phyloP scores from a whole-genome alignment of 371 early-diverging fungal species.

The Umbelopsis sp. region DNA sequence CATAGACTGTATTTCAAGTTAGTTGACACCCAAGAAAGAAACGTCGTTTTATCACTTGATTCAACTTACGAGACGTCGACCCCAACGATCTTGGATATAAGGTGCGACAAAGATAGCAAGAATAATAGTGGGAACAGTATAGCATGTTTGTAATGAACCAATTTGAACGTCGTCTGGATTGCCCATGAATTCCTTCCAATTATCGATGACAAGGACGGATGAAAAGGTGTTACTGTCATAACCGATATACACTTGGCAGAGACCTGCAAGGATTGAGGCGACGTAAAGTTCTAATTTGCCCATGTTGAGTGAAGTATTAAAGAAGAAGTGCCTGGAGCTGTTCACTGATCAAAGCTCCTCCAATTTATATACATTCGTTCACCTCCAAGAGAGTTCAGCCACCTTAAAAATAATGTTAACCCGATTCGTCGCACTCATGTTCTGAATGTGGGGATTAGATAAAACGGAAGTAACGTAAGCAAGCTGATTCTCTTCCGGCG shows the following conservation, averaged over 20 bases:
- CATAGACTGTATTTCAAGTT: background rate
- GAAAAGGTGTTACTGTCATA: conserved; percentile 13
- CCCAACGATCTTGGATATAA: conserved; percentile 15
- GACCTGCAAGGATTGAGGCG: conserved; percentile 7
- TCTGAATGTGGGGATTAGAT: too few relatives aligned
- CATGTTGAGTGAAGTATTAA: background rate
- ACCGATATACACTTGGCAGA: conserved; percentile 19
- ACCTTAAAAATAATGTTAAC: too few relatives aligned
- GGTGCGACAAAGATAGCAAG: conserved; percentile 16
- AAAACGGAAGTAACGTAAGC: too few relatives aligned
- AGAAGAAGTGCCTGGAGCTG: too few relatives aligned
- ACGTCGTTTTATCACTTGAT: background rate
- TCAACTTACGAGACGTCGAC: conserved; percentile 9
- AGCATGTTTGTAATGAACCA: conserved; percentile 12
- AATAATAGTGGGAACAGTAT: conserved; percentile 16
- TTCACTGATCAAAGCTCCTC: too few relatives aligned
- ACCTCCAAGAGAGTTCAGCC: too few relatives aligned
- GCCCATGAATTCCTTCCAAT: background rate
- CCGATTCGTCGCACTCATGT: too few relatives aligned
- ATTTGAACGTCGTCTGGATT: background rate
- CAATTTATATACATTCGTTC: too few relatives aligned
- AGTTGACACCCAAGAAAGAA: background rate
- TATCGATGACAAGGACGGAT: background rate
- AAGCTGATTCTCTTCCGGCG: too few relatives aligned
- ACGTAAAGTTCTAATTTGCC: conserved; percentile 9